phyloP scores from a whole-genome alignment of 345 rosid species.

The Corchorus olitorius region DNA sequence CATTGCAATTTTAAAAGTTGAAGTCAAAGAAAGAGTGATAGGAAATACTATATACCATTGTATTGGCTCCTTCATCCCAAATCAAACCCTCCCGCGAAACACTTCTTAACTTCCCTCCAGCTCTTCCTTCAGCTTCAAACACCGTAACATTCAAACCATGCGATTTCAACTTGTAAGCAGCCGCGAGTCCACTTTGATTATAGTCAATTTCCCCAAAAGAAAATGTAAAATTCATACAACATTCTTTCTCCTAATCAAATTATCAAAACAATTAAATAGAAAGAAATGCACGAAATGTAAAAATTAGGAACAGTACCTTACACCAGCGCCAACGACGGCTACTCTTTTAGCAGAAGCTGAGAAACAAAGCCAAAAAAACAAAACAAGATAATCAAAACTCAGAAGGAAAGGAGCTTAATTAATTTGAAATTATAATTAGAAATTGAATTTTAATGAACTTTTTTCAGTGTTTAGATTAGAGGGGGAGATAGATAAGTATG shows the following conservation, averaged over 20 bases:
- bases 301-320: constrained; percentile 1
- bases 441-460: neutral
- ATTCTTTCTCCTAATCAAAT: neutral
- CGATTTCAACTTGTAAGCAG: constrained; percentile 88
- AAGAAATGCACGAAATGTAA: neutral
- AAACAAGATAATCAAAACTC: neutral
- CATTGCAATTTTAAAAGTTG: neutral
- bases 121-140: constrained; percentile 81
- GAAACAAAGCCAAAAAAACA: no score
- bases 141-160: constrained; percentile 73
- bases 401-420: neutral
- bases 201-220: neutral
- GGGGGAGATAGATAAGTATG: neutral
- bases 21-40: neutral
- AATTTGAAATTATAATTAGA: neutral
- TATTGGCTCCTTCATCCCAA: constrained; percentile 98
- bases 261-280: neutral
- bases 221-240: no score
- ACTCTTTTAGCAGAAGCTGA: constrained; percentile 25
- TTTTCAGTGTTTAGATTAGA: neutral
- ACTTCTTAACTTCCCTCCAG: constrained; percentile 88
- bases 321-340: constrained; percentile 21
- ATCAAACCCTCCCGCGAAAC: constrained; percentile 55
- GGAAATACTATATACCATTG: constrained; percentile 53
- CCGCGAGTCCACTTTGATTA: constrained; percentile 76